Evolutionary conservation across 805 yeast species (phyloP).

Genomic region (Candida ficus): DNA sequence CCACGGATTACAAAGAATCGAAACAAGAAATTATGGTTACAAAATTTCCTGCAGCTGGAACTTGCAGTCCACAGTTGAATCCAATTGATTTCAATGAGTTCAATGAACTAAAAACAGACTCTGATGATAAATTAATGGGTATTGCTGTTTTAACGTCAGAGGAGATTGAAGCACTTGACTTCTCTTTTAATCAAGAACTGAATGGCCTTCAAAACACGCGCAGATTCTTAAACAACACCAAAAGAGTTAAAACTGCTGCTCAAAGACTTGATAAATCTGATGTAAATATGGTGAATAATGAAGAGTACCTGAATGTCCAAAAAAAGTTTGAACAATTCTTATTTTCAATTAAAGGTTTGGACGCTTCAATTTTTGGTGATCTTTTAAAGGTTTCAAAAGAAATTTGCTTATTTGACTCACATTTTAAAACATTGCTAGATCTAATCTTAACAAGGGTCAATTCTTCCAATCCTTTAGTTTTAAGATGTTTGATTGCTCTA

Average conservation of each 20-base stretch:
- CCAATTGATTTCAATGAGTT: constrained; percentile 3
- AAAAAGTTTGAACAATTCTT: background rate
- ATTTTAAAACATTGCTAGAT: background rate
- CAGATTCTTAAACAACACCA: constrained; percentile 1
- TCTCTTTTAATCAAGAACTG: constrained; percentile 2
- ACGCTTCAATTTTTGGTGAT: background rate
- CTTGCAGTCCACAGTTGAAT: constrained; percentile 1
- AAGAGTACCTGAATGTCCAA: background rate
- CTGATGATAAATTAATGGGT: constrained; percentile 1
- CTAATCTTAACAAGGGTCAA: background rate
- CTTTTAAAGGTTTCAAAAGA: background rate
- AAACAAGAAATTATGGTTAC: constrained; percentile 2
- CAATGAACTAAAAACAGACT: background rate
- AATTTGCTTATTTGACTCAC: constrained; percentile 1
- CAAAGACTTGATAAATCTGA: background rate
- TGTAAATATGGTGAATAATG: background rate
- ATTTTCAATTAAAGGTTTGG: background rate
- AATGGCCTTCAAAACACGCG: constrained; percentile 4
- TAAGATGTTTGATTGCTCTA: constrained; percentile 1
- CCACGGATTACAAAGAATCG: too few relatives aligned
- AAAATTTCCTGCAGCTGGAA: constrained; percentile 5
- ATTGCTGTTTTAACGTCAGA: constrained; percentile 3
- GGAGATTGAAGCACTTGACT: constrained; percentile 3
- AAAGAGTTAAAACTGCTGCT: constrained; percentile 1
- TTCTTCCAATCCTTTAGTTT: background rate